Percentiles rank a stretch among this genome's conserved stretches.
Conservation (phyloP, 2,329 filamentous ascomycete genomes). For the Lachnellula occidentalis region DNA sequence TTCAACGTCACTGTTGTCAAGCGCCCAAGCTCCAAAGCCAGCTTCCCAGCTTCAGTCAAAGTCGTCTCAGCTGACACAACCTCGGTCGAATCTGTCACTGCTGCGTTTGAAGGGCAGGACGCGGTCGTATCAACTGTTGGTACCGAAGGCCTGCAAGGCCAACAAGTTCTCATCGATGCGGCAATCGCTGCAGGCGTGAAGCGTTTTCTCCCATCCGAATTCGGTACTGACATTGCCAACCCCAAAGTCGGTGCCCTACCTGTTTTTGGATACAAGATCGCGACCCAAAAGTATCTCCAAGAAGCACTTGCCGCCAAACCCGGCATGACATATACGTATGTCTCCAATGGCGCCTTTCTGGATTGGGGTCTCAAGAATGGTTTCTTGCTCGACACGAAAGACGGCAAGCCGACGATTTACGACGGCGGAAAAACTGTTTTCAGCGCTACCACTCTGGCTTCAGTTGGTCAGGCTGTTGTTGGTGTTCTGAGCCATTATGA, state of each 20-base stretch:
- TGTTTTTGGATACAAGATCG: constrained; percentile 46
- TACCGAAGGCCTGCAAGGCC: constrained; percentile 32
- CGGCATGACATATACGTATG: constrained; percentile 47
- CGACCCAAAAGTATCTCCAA: constrained; percentile 36
- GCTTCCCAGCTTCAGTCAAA: constrained; percentile 32
- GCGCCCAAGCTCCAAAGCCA: constrained; percentile 30
- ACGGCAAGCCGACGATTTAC: constrained; percentile 38
- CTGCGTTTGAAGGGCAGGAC: constrained; percentile 51
- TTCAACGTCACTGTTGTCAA: constrained; percentile 47
- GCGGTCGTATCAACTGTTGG: constrained; percentile 49
- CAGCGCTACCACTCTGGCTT: constrained; percentile 42
- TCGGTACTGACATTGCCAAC: constrained; percentile 37
- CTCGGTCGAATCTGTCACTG: constrained; percentile 36
- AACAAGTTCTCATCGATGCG: constrained; percentile 50
- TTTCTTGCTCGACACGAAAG: constrained; percentile 42
- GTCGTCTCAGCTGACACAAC: constrained; percentile 42
- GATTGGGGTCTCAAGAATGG: constrained; percentile 46
- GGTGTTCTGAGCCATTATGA: constrained; percentile 43
- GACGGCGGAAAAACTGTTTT: constrained; percentile 47
- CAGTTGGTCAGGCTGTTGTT: constrained; percentile 43
- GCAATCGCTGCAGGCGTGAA: constrained; percentile 52
- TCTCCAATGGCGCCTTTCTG: constrained; percentile 52
- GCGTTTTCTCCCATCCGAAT: constrained; percentile 59
- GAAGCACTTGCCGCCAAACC: constrained; percentile 35
- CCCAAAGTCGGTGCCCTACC: constrained; percentile 39